Base-by-base conservation (phyloP, 2,329 filamentous ascomycete species). In the Incumbomyces lentus region DNA sequence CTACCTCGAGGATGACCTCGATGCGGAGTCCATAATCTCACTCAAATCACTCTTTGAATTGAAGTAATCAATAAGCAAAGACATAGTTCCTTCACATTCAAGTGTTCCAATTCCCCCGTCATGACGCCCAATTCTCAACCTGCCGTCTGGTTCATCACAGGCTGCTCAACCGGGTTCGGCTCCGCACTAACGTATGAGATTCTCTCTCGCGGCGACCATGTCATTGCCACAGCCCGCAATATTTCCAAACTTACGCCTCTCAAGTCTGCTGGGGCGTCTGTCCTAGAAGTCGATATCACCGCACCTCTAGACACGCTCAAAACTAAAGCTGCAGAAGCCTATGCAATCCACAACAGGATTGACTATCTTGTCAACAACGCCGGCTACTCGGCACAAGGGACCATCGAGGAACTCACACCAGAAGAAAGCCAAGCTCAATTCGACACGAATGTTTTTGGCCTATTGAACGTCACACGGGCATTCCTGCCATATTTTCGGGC, bases 371-470 rank as follows among this genome's bases (percentile, higher is more conserved):
- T 64, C 33, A 64, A 64, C 50, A 64, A 64, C 42, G 61, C 62
- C 1, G 62, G 51, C 7, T 63, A 58, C 31, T 47, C 49, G 2
- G 54, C 57, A 18, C 51, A 56, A 22, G 62, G 61, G 1, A 52
- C 54, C 3, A 33, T 60, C 7, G 62, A 63, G 46, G 61, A 64
- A 51, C 36, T 49, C 18, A 59, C 50, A 54, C 51, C 55, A 2
- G 54, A 57, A 37, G 56, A 62, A 5, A 54, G 52, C 14, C 38
- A 54, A 6, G 49, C 47, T n/a, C 55, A 63, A 32, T 67, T 68
- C 53, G 58, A 60, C 31, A 61, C 61, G 14, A 69, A 69, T 45
- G 55, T 61, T 5, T 64, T 68, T 38, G 65, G 64, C 1, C 57
- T 62, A 2, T 50, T 68, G 22, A 63, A 64, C 40, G 52, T 66